Percentiles rank a stretch among this genome's conserved stretches.
Evolutionary conservation across 305 asterid genomes (phyloP).

Genomic region (Fraxinus albicans): DNA sequence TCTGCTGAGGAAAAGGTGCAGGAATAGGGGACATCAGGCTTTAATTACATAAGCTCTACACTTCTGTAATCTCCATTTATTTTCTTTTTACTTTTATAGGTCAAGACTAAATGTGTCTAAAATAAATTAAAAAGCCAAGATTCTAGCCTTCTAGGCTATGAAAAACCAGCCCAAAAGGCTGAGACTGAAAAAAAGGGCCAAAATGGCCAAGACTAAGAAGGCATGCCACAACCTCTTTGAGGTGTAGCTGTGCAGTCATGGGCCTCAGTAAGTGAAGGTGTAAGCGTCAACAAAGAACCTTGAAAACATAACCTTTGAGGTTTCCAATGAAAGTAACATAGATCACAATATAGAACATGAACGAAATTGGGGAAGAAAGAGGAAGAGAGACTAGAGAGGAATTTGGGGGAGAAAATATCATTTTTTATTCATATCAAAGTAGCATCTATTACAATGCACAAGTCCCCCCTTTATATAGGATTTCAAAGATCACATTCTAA

Average conservation of each 20-base stretch:
- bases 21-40: background rate
- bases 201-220: background rate
- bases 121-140: background rate
- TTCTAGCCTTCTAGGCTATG: background rate
- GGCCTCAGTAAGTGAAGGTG: background rate
- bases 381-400: background rate
- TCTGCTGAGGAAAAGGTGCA: background rate
- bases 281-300: background rate
- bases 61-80: background rate
- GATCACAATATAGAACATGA: background rate
- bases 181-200: background rate
- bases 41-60: background rate
- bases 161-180: background rate
- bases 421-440: background rate
- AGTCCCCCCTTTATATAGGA: background rate
- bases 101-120: background rate
- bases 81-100: background rate
- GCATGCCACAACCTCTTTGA: background rate
- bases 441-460: background rate
- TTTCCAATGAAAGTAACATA: background rate
- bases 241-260: background rate
- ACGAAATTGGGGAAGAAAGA: background rate
- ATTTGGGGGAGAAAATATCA: background rate
- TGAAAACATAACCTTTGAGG: background rate
- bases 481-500: background rate